A percentile compares a stretch with the other conserved stretches of the same genome.
phyloP scores from a whole-genome alignment of 768 basidiomycete genomes.

The Boletus sp. region DNA sequence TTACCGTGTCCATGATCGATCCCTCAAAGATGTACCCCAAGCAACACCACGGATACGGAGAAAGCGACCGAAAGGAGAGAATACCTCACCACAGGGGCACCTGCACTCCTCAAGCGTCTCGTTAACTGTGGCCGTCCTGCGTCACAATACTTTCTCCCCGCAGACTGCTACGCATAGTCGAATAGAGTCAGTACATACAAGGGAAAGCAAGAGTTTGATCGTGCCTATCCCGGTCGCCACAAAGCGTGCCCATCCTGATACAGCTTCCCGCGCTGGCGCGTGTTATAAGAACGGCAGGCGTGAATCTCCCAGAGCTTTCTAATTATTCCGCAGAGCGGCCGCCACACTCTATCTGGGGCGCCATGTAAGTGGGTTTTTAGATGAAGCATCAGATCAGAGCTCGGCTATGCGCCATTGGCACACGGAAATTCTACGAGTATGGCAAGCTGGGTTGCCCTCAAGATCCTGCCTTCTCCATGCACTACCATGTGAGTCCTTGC shows the following conservation, averaged over 20 bases:
- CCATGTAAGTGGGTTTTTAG: no score
- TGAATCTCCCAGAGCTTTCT: slow-evolving; percentile 86
- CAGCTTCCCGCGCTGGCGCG: slow-evolving; percentile 91
- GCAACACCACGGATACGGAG: slow-evolving; percentile 78
- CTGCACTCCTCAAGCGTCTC: slow-evolving; percentile 78
- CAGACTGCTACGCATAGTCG: slow-evolving; percentile 80
- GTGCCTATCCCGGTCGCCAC: slow-evolving; percentile 92
- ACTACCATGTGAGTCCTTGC: slow-evolving; percentile 89
- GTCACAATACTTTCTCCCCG: slow-evolving; percentile 89
- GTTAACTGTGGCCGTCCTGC: slow-evolving; percentile 93
- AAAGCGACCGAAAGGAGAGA: slow-evolving; percentile 79
- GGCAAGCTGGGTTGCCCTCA: slow-evolving; percentile 98
- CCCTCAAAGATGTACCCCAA: slow-evolving; percentile 82
- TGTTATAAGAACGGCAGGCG: slow-evolving; percentile 97
- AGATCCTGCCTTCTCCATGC: slow-evolving; percentile 94
- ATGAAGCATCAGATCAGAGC: no score
- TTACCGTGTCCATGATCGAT: slow-evolving; percentile 98
- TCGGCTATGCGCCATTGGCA: slow-evolving; percentile 95
- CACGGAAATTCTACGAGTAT: slow-evolving; percentile 99
- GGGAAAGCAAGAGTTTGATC: slow-evolving; percentile 92
- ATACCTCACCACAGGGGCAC: slow-evolving; percentile 86
- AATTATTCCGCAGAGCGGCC: slow-evolving; percentile 91
- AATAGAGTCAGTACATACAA: slow-evolving; percentile 96
- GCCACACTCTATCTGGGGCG: slow-evolving; percentile 90
- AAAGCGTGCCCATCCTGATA: slow-evolving; percentile 96